Percentiles rank a stretch among this genome's conserved stretches.
Evolutionary conservation across 208 protist species (phyloP).

Genomic region (Endotrypanum monterogeii): DNA sequence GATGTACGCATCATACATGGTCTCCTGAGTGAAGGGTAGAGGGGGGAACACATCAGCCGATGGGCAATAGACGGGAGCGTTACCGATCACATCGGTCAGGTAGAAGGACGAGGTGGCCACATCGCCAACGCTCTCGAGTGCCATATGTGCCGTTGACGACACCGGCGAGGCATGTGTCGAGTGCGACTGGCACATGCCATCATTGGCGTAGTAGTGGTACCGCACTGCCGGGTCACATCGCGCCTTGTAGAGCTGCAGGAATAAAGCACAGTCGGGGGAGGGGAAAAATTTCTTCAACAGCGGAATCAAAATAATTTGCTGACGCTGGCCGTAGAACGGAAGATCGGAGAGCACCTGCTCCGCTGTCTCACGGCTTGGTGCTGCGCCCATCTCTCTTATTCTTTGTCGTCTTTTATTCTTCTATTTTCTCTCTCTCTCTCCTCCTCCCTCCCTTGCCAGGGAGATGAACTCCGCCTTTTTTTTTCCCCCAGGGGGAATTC

Average conservation of each 20-base stretch:
- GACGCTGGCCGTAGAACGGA: constrained; percentile 48
- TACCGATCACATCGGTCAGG: constrained; percentile 19
- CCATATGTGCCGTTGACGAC: constrained; percentile 5
- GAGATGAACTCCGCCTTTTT: neutral
- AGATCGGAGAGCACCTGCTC: constrained; percentile 27
- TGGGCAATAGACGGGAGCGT: constrained; percentile 23
- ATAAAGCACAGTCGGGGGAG: constrained; percentile 44
- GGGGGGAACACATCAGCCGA: constrained; percentile 38
- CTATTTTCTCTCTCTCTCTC: neutral
- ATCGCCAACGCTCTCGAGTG: constrained; percentile 6
- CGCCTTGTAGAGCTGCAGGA: constrained; percentile 60
- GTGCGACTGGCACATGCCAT: constrained; percentile 1
- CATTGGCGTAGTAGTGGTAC: constrained; percentile 53
- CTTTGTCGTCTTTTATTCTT: no score
- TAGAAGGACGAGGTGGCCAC: constrained; percentile 5
- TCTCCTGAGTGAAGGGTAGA: constrained; percentile 26
- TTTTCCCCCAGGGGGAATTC: no score
- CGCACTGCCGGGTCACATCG: constrained; percentile 62
- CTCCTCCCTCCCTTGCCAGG: neutral
- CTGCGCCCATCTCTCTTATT: constrained; percentile 50
- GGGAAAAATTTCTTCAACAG: constrained; percentile 62
- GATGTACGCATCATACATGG: constrained; percentile 46
- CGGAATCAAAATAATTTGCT: constrained; percentile 58
- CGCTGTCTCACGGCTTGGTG: constrained; percentile 49
- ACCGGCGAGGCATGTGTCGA: constrained; percentile 4